Evolutionary conservation across 2,329 filamentous ascomycete genomes (phyloP).

Genomic region (Paraconiothyrium sp.): DNA sequence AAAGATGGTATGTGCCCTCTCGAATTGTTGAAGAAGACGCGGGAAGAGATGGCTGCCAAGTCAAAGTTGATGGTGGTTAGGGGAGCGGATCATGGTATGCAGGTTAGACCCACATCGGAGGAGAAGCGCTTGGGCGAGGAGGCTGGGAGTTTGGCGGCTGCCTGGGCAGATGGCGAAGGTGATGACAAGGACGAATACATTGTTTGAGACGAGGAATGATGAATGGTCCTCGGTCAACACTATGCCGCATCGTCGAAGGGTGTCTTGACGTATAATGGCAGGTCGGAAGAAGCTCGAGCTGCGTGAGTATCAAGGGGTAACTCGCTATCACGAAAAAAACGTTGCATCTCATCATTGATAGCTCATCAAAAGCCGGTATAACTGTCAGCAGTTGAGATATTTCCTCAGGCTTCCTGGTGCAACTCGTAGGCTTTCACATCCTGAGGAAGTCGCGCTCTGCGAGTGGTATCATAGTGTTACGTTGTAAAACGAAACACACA

Average conservation of each 20-base stretch:
- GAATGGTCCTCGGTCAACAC: not conserved
- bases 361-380: not conserved
- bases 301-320: not conserved
- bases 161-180: constrained; percentile 39
- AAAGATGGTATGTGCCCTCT: constrained; percentile 37
- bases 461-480: not conserved
- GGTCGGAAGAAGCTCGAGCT: too few relatives aligned
- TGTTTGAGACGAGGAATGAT: constrained; percentile 1
- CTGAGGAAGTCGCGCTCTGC: not conserved
- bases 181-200: constrained; percentile 18
- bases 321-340: not conserved
- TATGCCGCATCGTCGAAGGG: too few relatives aligned
- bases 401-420: constrained; percentile 1
- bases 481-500: not conserved
- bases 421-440: not conserved
- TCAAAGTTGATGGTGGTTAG: constrained; percentile 49
- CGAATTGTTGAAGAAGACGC: constrained; percentile 34
- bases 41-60: constrained; percentile 49
- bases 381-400: not conserved
- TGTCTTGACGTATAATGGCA: too few relatives aligned
- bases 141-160: constrained; percentile 46
- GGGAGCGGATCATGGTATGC: constrained; percentile 55
- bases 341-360: not conserved
- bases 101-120: constrained; percentile 36
- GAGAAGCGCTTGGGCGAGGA: constrained; percentile 41